These are phyloP conservation scores for Aegilops umbellulata DNA, from an alignment of 176 grass and related monocot species.

Conservation along the genomic window DNA sequence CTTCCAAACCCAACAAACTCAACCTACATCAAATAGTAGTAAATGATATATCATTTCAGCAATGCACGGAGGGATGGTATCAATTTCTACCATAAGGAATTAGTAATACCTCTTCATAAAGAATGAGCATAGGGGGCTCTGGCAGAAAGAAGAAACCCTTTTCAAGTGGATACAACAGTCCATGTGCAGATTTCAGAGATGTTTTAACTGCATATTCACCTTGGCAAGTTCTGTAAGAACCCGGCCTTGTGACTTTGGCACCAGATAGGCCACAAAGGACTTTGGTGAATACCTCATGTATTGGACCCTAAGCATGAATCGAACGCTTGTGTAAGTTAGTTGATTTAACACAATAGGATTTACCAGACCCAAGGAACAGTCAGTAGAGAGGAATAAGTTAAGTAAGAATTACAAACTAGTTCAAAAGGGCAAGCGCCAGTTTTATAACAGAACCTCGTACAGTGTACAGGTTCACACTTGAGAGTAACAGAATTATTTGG, in stretches of 20 bases:
- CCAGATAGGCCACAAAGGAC: conserved; percentile 89
- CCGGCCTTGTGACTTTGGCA: conserved; percentile 88
- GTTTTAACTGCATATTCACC: conserved; percentile 99
- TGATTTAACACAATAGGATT: background rate
- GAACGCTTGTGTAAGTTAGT: background rate
- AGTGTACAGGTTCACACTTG: too few relatives aligned
- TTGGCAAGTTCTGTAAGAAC: conserved; percentile 81
- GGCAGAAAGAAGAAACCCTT: conserved; percentile 98
- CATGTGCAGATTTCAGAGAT: conserved; percentile 96
- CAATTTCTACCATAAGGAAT: conserved; percentile 22
- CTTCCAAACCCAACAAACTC: conserved; percentile 85
- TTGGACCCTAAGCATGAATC: conserved; percentile 58
- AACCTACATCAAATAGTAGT: conserved; percentile 45
- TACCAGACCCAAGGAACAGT: background rate
- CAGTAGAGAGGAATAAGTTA: background rate
- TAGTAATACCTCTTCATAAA: conserved; percentile 80
- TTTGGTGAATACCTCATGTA: conserved; percentile 90
- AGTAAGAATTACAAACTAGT: background rate
- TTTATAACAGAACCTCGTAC: background rate
- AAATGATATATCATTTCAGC: conserved; percentile 17
- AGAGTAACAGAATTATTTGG: too few relatives aligned
- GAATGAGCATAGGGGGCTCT: conserved; percentile 94
- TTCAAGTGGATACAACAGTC: conserved; percentile 90
- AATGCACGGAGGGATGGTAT: background rate
- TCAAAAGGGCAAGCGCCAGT: conserved; percentile 1